Base-by-base conservation (phyloP, 345 rosid genomes). In the Brassica cretica region DNA sequence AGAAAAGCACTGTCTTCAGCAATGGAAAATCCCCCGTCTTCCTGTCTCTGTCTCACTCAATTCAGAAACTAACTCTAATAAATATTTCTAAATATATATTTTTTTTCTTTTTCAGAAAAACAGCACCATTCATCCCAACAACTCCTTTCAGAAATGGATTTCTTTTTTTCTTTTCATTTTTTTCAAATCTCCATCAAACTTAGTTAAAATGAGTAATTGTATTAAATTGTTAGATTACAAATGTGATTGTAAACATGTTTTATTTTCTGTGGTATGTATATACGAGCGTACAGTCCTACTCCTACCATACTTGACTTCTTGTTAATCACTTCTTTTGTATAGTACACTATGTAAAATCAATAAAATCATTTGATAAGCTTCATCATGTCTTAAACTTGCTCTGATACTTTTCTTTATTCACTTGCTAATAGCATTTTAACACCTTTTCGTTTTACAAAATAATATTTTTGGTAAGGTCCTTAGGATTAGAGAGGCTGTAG, bases 11-110 rank as follows among this genome's bases (percentile, higher is more conserved):
- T 29, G 24, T 49, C 29, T 67, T 44, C 64, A 53, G 64, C 11
- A 15, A 2, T 66, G 72, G 27, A 66, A 56, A 25, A 2, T 16
- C 5, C n/a, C 12, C 24, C 24, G 58, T 66, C 65, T 5, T 66
- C 56, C 39, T 75, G 67, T 59, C 73, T 18, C 37, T 65, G 55
- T 56, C 32, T 74, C 66, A 16, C 27, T 15, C 5, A 15, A 24
- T 66, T 35, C 18, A 37, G 72, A 75, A 8, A 15, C 2, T 1
- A 24, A 59, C n/a, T 59, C 63, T 56, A 56, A 49, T 49, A 49
- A 49, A 49, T 49, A 49, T 14, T 12, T 12, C 15, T 49, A 49
- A 49, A 49, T 4, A 2, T 39, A 39, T 39, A 6, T 18, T 21
- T 3, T 3, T 58, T 21, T 37, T 51, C 14, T 4, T 3, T 46